Percentiles rank a stretch among this genome's conserved stretches.
phyloP scores from a whole-genome alignment of 257 asterid genomes.

The Nicotiana tabacum region DNA sequence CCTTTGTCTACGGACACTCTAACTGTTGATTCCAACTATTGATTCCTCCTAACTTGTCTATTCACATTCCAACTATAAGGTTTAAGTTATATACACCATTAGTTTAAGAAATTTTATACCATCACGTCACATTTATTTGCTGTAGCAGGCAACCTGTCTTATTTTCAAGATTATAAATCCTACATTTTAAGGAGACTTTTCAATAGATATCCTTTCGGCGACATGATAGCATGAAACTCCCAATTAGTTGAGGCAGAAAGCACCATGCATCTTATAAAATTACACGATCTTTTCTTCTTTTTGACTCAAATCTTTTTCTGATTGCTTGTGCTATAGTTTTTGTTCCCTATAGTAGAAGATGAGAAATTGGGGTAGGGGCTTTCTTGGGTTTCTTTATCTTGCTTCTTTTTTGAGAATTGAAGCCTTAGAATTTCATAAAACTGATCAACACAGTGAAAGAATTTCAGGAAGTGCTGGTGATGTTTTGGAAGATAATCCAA shows the following conservation, averaged over 20 bases:
- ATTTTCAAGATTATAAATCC: too few relatives aligned
- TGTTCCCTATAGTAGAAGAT: neutral
- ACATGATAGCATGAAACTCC: too few relatives aligned
- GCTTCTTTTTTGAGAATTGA: conserved; percentile 17
- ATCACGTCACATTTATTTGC: too few relatives aligned
- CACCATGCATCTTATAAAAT: conserved; percentile 6
- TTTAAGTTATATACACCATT: too few relatives aligned
- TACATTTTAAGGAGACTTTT: too few relatives aligned
- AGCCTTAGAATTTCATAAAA: conserved; percentile 19
- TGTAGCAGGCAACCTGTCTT: too few relatives aligned
- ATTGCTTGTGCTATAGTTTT: neutral
- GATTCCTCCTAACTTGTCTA: conserved; percentile 3
- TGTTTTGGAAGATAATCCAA: conserved; percentile 81
- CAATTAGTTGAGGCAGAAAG: neutral
- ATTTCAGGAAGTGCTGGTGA: conserved; percentile 82
- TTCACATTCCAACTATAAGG: neutral
- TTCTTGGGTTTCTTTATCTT: conserved; percentile 12
- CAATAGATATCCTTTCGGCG: too few relatives aligned
- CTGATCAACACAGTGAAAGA: conserved; percentile 28
- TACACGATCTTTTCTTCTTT: conserved; percentile 6
- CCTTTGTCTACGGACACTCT: conserved; percentile 36
- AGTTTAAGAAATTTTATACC: too few relatives aligned
- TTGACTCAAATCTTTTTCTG: neutral
- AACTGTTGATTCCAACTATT: conserved; percentile 31
- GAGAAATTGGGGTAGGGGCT: conserved; percentile 10